Evolutionary conservation across 331 rosid species (phyloP), one percentile per base, ranked within the genome.

Genomic region (Quercus lobata): DNA sequence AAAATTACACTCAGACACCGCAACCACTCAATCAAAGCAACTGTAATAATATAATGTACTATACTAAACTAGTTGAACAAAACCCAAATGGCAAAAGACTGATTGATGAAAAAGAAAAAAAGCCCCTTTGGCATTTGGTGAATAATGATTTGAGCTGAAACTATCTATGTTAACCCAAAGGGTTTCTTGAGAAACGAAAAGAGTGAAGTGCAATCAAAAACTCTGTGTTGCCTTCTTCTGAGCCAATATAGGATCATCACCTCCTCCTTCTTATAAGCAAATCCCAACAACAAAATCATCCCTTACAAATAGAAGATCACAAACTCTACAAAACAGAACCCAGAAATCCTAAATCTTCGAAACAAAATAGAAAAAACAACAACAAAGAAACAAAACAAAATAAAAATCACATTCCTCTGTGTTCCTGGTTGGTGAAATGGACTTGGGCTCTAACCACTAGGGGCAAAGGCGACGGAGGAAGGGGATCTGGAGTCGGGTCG

Each of bases 161-260:
- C 75, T 58, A 78, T 57, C 81, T 86, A 85, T 63, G 82, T 80
- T 89, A 84, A 78, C 63, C 83, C 79, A 53, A 83, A 81, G 18
- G 77, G 82, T 75, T 77, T 78, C 73, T 62, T 69, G 82, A 77
- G 86, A 81, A 84, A 86, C 68, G 53, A 79, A 75, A 86, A 86
- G 49, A 84, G 87, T 57, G 76, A 83, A 57, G 85, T 61, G 75
- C 74, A 87, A 83, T 76, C 76, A 73, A 84, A 78, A 84, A 87
- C 78, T 79, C 79, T 71, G 72, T 27, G 87, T 78, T 74, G 81
- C 62, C 72, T 83, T 78, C 44, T 35, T 75, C 46, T 37, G 46
- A 73, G 68, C 76, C 85, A 84, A 84, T 61, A 81, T 76, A 82
- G 55, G 62, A 81, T 85, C 80, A 85, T 85, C 81, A 85, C 75